Percentiles rank a stretch among this genome's conserved stretches.
These are phyloP conservation scores for Phytophthora rubi DNA, from an alignment of 352 stramenopile genomes.

Conservation along the genomic window DNA sequence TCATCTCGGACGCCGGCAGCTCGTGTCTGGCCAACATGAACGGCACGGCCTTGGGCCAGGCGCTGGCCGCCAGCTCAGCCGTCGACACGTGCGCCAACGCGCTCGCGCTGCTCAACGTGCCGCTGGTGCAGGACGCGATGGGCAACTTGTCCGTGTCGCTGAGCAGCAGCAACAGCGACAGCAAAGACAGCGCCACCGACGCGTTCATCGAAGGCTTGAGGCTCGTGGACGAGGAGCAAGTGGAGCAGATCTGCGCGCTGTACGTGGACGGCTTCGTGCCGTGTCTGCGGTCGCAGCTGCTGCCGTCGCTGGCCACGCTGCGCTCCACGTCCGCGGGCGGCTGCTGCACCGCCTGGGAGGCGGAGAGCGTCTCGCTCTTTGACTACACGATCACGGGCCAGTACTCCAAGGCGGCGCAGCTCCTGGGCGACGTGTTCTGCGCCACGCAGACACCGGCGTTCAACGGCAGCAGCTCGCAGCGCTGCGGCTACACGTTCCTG, in stretches of 20 bases:
- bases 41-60: conserved; percentile 49
- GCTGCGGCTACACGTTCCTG: conserved; percentile 60
- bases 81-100: conserved; percentile 47
- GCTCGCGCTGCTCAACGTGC: conserved; percentile 41
- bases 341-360: conserved; percentile 64
- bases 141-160: conserved; percentile 45
- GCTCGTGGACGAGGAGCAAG: conserved; percentile 36
- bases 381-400: conserved; percentile 70
- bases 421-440: conserved; percentile 60
- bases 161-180: conserved; percentile 18
- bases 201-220: conserved; percentile 30
- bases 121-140: conserved; percentile 48
- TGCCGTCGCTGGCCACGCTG: conserved; percentile 60
- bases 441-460: conserved; percentile 56
- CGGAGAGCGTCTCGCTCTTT: conserved; percentile 46
- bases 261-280: conserved; percentile 56
- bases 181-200: conserved; percentile 8
- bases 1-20: conserved; percentile 50
- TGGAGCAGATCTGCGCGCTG: conserved; percentile 60
- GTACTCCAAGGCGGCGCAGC: conserved; percentile 59
- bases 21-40: conserved; percentile 71
- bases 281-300: conserved; percentile 56
- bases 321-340: conserved; percentile 50
- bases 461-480: conserved; percentile 45
- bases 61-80: conserved; percentile 38